phyloP scores from a whole-genome alignment of 2,329 filamentous ascomycete genomes.

The Fusarium agapanthi region DNA sequence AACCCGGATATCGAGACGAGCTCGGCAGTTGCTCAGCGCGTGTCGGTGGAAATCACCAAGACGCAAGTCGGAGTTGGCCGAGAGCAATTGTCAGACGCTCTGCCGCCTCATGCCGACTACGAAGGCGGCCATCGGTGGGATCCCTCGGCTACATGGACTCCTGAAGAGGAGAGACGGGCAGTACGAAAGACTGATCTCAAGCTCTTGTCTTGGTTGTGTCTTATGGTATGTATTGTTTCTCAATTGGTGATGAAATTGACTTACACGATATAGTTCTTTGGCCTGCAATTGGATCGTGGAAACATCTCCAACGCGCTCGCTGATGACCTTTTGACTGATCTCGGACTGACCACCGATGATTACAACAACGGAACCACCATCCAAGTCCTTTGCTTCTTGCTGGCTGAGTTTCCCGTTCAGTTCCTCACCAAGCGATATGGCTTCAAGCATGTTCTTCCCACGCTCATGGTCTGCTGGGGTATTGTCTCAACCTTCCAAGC shows the following conservation, averaged over 20 bases:
- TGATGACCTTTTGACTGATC: conserved; percentile 68
- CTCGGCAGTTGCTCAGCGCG: conserved; percentile 36
- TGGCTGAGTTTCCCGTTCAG: conserved; percentile 67
- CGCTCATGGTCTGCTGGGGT: conserved; percentile 61
- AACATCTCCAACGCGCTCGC: conserved; percentile 70
- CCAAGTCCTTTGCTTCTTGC: conserved; percentile 62
- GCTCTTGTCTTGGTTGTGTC: conserved; percentile 53
- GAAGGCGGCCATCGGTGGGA: conserved; percentile 55
- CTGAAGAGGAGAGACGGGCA: conserved; percentile 63
- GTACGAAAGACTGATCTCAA: conserved; percentile 61
- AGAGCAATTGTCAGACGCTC: conserved; percentile 46
- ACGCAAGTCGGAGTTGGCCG: conserved; percentile 48
- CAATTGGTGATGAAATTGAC: background rate
- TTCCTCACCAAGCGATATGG: conserved; percentile 66
- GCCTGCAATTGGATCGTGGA: conserved; percentile 69
- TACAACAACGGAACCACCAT: conserved; percentile 68
- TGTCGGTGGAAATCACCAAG: conserved; percentile 40
- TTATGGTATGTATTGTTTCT: conserved; percentile 47
- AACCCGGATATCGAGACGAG: conserved; percentile 44
- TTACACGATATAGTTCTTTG: conserved; percentile 60
- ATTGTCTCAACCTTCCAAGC: conserved; percentile 59
- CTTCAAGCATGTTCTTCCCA: conserved; percentile 64
- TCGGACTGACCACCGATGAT: conserved; percentile 57
- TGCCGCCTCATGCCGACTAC: conserved; percentile 47
- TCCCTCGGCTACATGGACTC: conserved; percentile 58